These are phyloP conservation scores for Fusarium praegraminearum DNA, from an alignment of 2,329 filamentous ascomycete species.

Conservation along the genomic window DNA sequence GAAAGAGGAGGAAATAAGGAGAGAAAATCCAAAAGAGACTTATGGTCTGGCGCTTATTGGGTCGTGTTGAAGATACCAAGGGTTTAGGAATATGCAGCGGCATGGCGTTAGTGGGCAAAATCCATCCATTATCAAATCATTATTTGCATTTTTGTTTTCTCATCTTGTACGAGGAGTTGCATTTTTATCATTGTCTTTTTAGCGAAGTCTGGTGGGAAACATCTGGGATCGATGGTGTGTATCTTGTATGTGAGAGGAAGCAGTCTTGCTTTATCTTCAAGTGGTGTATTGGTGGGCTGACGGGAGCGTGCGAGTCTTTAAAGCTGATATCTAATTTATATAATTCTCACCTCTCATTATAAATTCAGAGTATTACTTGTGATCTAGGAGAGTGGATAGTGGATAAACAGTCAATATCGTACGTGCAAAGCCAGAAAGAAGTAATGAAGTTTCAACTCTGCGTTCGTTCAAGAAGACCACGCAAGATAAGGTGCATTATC, in stretches of 20 bases:
- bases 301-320: constrained; percentile 21
- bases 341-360: constrained; percentile 36
- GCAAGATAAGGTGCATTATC: neutral
- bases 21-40: constrained; percentile 28
- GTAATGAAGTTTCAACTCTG: neutral
- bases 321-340: constrained; percentile 37
- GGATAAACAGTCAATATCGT: neutral
- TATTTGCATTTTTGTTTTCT: neutral
- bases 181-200: constrained; percentile 19
- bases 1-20: constrained; percentile 1
- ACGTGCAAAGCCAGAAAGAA: too few relatives aligned
- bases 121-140: constrained; percentile 15
- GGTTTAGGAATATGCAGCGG: constrained; percentile 41
- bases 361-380: accelerated
- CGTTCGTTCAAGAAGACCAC: neutral
- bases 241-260: constrained; percentile 9
- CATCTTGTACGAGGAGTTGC: constrained; percentile 21
- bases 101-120: constrained; percentile 38
- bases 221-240: constrained; percentile 1
- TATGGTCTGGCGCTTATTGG: constrained; percentile 42
- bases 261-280: neutral
- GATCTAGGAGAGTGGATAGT: neutral
- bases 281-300: constrained; percentile 20
- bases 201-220: constrained; percentile 27
- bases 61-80: constrained; percentile 44